These are phyloP conservation scores for Ascoidea rubescens DNA, from an alignment of 805 yeast genomes.

Conservation along the genomic window DNA sequence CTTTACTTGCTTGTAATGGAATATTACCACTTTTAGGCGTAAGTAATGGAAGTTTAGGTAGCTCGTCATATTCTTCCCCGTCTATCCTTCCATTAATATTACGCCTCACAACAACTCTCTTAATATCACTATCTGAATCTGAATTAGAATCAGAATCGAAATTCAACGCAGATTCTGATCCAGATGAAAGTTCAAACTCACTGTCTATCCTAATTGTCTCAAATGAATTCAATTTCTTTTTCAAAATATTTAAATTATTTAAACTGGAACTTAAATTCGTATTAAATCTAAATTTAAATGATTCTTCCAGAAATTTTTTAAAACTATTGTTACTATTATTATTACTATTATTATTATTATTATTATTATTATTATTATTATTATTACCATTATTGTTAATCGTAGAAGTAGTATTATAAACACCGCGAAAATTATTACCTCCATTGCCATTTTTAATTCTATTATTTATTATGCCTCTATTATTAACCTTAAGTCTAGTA, in stretches of 20 bases:
- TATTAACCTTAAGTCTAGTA: too few relatives aligned
- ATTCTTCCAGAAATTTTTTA: neutral
- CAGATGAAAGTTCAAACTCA: neutral
- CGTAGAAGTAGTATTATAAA: too few relatives aligned
- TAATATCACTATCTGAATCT: neutral
- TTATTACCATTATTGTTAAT: too few relatives aligned
- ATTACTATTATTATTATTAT: neutral
- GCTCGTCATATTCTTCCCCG: neutral
- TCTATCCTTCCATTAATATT: neutral
- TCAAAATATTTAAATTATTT: neutral
- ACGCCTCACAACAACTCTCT: neutral
- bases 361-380: neutral
- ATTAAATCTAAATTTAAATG: neutral
- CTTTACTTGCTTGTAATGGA: neutral
- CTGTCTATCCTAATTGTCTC: neutral
- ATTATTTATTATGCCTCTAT: too few relatives aligned
- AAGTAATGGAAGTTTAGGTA: neutral
- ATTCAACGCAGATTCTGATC: neutral
- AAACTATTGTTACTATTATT: neutral
- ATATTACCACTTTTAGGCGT: neutral
- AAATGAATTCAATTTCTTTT: neutral
- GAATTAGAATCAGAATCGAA: too few relatives aligned
- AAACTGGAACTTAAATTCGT: neutral
- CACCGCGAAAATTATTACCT: too few relatives aligned
- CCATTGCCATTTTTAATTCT: too few relatives aligned